Base-by-base conservation (phyloP, 768 basidiomycete genomes). In the Mycena kentingensis region DNA sequence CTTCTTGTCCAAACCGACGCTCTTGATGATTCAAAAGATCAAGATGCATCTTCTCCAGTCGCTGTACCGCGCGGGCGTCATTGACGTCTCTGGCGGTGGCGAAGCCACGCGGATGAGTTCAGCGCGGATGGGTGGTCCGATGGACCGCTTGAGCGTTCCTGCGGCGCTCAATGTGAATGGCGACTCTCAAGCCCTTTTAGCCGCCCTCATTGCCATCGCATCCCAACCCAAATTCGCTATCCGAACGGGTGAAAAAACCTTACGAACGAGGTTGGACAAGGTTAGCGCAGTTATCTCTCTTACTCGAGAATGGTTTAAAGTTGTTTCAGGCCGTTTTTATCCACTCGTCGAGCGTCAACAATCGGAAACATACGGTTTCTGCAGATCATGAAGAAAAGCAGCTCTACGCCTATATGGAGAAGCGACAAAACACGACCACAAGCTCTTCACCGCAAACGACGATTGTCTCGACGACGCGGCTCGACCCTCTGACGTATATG, bases 211-310 rank as follows among this genome's bases (percentile, higher is more conserved):
- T 63, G 83, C 92, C 10, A 81, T 90, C 46, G 92, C 91, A 0
- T 83, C 82, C 2, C 92, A 95, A 62, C 94, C 94, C 21, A 94
- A 95, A 67, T 96, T 94, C 67, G 93, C 89, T 3, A 79, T 96
- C 47, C 76, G 88, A 46, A 83, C 81, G 5, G 79, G 84, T 2
- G 85, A 86, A 37, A 83, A 76, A 65, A 77, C 76, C 5, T 81
- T 82, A 53, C 77, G 92, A 37, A 96, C 94, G 2, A 76, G 82
- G 15, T 81, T 83, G 49, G 94, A 97, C 64, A 94, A 90, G 82
- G 94, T 93, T 54, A 26, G n/a, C n/a, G n/a, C n/a, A n/a, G 77
- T 57, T 35, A 47, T 44, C 18, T 47, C 43, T 19, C 29, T 18
- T 24, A 11, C 11, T 32, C 26, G 16, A 49, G 48, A 10, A 31